These are phyloP conservation scores for Fomitopsis betulina DNA, from an alignment of 1,284 basidiomycete species.

Conservation along the genomic window DNA sequence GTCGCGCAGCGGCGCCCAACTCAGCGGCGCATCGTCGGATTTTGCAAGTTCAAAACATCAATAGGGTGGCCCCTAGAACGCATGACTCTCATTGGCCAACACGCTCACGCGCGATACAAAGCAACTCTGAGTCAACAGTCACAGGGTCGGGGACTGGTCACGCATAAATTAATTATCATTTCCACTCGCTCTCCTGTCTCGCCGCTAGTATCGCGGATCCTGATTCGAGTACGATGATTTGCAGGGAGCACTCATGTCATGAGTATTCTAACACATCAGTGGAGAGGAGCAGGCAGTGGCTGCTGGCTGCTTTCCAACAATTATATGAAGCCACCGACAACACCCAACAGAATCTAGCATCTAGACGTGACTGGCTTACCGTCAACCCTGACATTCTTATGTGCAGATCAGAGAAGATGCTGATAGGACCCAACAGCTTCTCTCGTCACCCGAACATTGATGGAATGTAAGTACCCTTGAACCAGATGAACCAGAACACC, in stretches of 20 bases:
- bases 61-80: slow-evolving; percentile 1
- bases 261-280: not conserved
- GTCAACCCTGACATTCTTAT: not conserved
- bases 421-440: not conserved
- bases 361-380: not conserved
- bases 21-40: not conserved
- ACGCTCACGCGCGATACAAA: not conserved
- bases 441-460: not conserved
- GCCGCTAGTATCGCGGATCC: not conserved
- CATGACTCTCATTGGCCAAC: not conserved
- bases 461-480: not conserved
- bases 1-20: not conserved
- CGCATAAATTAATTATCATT: not conserved
- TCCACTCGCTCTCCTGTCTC: not conserved
- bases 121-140: not conserved
- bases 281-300: not conserved
- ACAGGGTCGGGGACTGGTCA: not conserved
- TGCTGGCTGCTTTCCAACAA: not conserved
- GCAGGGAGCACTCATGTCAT: not conserved
- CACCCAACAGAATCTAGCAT: too few species aligned
- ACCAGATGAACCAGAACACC: not conserved
- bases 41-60: not conserved
- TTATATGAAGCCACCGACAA: not conserved
- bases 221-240: not conserved
- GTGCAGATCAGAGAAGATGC: not conserved